Base-by-base conservation (phyloP, 805 yeast genomes). In the Starmerella lactis-condensi region DNA sequence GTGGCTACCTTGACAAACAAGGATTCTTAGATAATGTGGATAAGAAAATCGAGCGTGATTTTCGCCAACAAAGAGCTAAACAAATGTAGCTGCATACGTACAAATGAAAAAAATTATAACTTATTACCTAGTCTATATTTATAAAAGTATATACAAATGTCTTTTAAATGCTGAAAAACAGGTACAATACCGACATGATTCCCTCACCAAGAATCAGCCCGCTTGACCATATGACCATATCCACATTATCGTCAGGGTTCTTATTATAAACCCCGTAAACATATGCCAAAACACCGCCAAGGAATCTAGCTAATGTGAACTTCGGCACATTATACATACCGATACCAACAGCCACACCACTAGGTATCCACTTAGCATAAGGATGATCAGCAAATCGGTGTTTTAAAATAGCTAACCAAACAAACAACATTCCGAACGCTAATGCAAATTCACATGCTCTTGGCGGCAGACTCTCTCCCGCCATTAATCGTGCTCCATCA, bases 121-220 rank as follows among this genome's bases (percentile, higher is more conserved):
- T 14, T n/a, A 7, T 26, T 8, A 8, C 10, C 11, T 10, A 11
- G n/a, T 21, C 23, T 21, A 21, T 21, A 21, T 21, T 11, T 21
- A 11, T 21, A 21, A 11, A 21, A 11, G n/a, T 11, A 21, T 21
- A 11, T 21, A n/a, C 23, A 11, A 21, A 11, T 21, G 23, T 21
- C n/a, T 11, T 21, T 23, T 18, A 34, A 63, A 24, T 65, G 52
- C 54, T 72, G 77, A 3, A 81, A 2, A 75, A 43, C 85, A 85
- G 75, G 24, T 76, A 76, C 18, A 77, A 57, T 9, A 78, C 75
- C 46, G 93, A 78, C 45, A 81, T 69, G 29, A 85, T 60, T 2
- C 98, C 96, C 54, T 85, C 98, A 12, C 98, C 98, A 14, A 85
- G 57, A 3, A 85, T 92, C 37, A 85, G 60, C 0, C 98, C 98